Conservation (phyloP, 163 green algal genomes). For the Prototheca cutis region DNA sequence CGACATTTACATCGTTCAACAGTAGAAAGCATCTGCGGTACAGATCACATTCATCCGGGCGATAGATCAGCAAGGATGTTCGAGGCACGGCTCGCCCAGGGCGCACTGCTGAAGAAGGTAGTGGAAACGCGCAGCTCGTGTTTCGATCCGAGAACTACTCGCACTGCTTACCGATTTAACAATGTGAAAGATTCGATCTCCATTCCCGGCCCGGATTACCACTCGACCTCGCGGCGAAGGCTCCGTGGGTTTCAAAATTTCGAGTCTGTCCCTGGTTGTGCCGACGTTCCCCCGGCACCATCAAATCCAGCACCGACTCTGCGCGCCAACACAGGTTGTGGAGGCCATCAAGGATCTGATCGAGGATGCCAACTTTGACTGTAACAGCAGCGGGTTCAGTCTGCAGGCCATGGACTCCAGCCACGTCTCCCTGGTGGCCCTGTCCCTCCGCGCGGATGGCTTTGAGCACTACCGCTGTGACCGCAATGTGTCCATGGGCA, state of each 20-base stretch:
- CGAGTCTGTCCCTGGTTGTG: too few species aligned
- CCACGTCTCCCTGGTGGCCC: constrained; percentile 86
- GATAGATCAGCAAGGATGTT: constrained; percentile 63
- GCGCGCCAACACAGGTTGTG: constrained; percentile 44
- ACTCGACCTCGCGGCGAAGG: too few species aligned
- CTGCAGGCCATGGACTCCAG: constrained; percentile 96
- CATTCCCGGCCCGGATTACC: too few species aligned
- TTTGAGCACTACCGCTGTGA: constrained; percentile 97
- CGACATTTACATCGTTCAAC: too few species aligned
- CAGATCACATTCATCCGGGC: too few species aligned
- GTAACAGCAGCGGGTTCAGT: constrained; percentile 63
- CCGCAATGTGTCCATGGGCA: constrained; percentile 74
- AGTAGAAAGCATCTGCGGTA: too few species aligned
- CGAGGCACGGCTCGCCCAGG: constrained; percentile 85
- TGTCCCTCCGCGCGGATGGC: constrained; percentile 77
- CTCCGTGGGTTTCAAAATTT: too few species aligned
- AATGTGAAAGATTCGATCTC: too few species aligned
- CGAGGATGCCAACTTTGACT: constrained; percentile 96
- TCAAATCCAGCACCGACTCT: constrained; percentile 1
- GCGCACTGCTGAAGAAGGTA: constrained; percentile 85
- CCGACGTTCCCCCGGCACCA: too few species aligned
- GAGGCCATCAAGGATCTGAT: constrained; percentile 97
- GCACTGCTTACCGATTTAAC: too few species aligned
- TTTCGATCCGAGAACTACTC: too few species aligned
- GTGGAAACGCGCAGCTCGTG: too few species aligned